Conservation (phyloP, 257 asterid species). For the Primulina tabacum region DNA sequence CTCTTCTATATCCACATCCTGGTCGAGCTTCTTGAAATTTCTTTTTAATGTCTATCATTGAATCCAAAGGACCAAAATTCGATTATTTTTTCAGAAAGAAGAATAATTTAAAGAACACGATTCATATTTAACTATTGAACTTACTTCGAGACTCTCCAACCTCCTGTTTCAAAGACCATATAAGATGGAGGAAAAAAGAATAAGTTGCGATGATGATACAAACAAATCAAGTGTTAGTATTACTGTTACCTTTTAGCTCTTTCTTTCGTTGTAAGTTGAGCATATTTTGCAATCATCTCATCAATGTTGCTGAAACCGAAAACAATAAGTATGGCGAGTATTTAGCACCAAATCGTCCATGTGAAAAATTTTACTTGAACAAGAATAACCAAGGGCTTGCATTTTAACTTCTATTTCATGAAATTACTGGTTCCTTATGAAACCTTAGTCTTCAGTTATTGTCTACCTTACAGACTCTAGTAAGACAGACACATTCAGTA, state of each 20-base stretch:
- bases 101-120: conserved; percentile 9
- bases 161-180: conserved; percentile 53
- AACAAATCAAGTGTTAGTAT: conserved; percentile 12
- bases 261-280: conserved; percentile 80
- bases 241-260: conserved; percentile 67
- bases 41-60: conserved; percentile 61
- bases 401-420: neutral
- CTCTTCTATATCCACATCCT: conserved; percentile 75
- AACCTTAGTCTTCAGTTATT: neutral
- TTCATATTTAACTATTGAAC: conserved; percentile 25
- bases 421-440: neutral
- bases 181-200: conserved; percentile 7
- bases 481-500: neutral
- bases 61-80: conserved; percentile 25
- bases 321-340: conserved; percentile 7
- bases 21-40: conserved; percentile 81
- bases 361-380: neutral
- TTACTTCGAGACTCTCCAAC: conserved; percentile 89
- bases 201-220: conserved; percentile 14
- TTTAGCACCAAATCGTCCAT: neutral
- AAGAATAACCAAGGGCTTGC: neutral
- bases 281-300: conserved; percentile 77
- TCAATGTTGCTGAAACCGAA: conserved; percentile 59
- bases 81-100: conserved; percentile 6
- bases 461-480: neutral